Evolutionary conservation across 2,329 filamentous ascomycete genomes (phyloP), one percentile per base, ranked within the genome.

Genomic region (Fusarium annulatum): DNA sequence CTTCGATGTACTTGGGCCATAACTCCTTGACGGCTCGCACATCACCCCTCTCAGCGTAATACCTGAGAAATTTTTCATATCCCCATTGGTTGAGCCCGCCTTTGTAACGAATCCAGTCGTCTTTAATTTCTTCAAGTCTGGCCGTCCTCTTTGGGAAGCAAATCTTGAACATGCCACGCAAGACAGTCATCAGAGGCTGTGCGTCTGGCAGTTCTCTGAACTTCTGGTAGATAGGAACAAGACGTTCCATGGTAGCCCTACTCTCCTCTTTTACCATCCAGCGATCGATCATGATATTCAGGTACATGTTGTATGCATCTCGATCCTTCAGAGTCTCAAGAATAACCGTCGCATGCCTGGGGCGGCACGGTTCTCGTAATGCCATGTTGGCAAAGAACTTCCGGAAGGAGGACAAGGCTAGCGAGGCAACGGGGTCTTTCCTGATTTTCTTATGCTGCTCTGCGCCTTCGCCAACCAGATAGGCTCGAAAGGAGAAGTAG

Each of bases 1-100:
- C 69, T 26, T 77, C 61, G 15, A 81, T 78, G 55, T 85, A 88
- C 51, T 85, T 81, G 18, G 80, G 76, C 83, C 86, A 88, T 28
- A 90, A 73, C 11, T 80, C 80, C 48, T 83, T 81, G 6, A 88
- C 85, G 21, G 82, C 79, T 39, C 79, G 77, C n/a, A 85, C 80
- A 73, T 90, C 85, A 21, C 88, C 88, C 9, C 80, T 79, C 12
- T 77, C 68, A 19, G 87, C 86, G 69, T 89, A 86, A 46, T 88
- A 86, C 7, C 81, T 82, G 60, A 89, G 79, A 66, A 83, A 88
- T 72, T 82, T 86, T 64, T 85, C 83, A 67, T 84, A 89, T 0
- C 82, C 86, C 78, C 83, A 83, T 61, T 80, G 77, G 46, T 85
- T 83, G 39, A 88, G 80, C 4, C 74, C 79, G 4, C 80, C 81